Percentiles rank a stretch among this genome's conserved stretches.
Evolutionary conservation across 257 asterid genomes (phyloP).

Genomic region (Capsicum chinense): DNA sequence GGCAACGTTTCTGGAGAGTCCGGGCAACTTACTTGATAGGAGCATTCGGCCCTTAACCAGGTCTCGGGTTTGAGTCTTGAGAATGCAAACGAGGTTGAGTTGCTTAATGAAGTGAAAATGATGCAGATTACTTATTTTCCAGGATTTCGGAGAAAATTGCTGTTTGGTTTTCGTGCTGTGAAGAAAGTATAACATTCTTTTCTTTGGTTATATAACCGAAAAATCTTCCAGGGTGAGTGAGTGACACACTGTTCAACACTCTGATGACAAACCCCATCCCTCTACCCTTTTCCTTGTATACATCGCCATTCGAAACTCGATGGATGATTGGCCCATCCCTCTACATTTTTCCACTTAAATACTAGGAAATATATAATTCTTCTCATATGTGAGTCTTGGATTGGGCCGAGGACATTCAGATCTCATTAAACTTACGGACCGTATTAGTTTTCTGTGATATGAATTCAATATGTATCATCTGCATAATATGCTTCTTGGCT

Average conservation of each 20-base stretch:
- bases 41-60: no score
- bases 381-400: no score
- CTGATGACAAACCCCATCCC: not conserved
- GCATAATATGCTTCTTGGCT: not conserved
- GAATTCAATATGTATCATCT: not conserved
- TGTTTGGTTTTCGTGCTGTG: not conserved
- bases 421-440: not conserved
- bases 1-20: no score
- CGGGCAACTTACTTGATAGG: no score
- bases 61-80: no score
- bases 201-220: not conserved
- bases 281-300: not conserved
- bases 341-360: not conserved
- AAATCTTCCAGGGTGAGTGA: not conserved
- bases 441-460: not conserved
- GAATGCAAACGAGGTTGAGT: not conserved
- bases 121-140: not conserved
- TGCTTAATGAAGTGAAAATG: not conserved
- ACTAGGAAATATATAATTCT: no score
- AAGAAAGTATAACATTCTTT: not conserved
- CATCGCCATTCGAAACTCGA: not conserved
- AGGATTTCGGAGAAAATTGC: not conserved
- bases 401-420: no score
- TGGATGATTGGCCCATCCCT: not conserved
- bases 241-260: not conserved